Evolutionary conservation across 2,329 filamentous ascomycete species (phyloP).

Genomic region (Pezicula radicicola): DNA sequence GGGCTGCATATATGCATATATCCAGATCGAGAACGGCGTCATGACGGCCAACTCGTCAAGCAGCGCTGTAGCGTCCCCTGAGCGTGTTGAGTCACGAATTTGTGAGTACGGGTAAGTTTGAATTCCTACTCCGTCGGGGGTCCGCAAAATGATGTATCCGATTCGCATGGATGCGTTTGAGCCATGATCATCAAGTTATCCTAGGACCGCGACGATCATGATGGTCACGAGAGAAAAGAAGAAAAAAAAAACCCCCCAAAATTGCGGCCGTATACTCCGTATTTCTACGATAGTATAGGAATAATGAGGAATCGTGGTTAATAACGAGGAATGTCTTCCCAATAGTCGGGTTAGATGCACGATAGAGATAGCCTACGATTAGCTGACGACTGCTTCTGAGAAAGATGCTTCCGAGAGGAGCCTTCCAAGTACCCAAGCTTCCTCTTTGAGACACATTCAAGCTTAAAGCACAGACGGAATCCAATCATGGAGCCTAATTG

Average conservation of each 20-base stretch:
- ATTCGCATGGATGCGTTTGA: not conserved
- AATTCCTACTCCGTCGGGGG: too few relatives aligned
- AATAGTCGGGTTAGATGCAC: not conserved
- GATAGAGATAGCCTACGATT: not conserved
- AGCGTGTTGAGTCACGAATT: not conserved
- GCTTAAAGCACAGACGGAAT: constrained; percentile 1
- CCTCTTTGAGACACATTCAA: constrained; percentile 1
- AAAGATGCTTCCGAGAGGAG: not conserved
- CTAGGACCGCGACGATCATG: too few relatives aligned
- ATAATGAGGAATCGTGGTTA: not conserved
- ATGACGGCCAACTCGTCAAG: not conserved
- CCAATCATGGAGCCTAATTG: not conserved
- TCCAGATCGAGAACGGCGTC: not conserved
- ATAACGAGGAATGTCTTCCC: not conserved
- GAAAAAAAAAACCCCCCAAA: too few relatives aligned
- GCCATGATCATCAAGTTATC: not conserved
- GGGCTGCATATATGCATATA: not conserved
- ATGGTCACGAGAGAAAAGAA: too few relatives aligned
- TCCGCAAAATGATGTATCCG: not conserved
- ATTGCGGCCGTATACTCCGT: too few relatives aligned
- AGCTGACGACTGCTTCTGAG: not conserved
- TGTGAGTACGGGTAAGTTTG: not conserved
- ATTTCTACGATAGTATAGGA: too few relatives aligned
- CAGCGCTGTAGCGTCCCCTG: too few relatives aligned
- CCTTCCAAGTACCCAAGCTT: not conserved